Evolutionary conservation across 1,284 basidiomycete species (phyloP).

Genomic region (Malassezia caprae): DNA sequence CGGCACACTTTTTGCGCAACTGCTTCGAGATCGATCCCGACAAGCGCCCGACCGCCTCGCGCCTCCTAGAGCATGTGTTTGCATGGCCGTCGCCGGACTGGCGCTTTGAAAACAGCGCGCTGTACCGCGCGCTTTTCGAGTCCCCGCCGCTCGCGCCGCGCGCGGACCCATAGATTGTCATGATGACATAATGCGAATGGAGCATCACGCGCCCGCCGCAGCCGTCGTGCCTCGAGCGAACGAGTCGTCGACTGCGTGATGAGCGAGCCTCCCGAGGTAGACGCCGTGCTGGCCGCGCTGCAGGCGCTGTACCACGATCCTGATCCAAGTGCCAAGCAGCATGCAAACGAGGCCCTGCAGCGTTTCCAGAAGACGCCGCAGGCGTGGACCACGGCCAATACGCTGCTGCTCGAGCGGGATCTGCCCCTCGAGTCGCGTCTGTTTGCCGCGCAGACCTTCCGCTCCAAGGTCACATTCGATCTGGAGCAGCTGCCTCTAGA

Average conservation of each 20-base stretch:
- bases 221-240: not conserved
- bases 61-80: conserved; percentile 75
- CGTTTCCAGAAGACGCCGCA: conserved; percentile 58
- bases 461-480: conserved; percentile 93
- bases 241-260: not conserved
- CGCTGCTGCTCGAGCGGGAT: conserved; percentile 70
- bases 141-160: not conserved
- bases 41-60: conserved; percentile 70
- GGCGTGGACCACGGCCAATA: conserved; percentile 90
- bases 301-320: conserved; percentile 57
- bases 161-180: not conserved
- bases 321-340: conserved; percentile 69
- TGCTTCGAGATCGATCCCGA: conserved; percentile 87
- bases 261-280: conserved; percentile 21
- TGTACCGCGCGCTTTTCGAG: conserved; percentile 21
- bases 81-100: conserved; percentile 47
- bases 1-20: conserved; percentile 73
- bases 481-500: conserved; percentile 70
- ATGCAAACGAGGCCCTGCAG: conserved; percentile 50
- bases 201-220: not conserved
- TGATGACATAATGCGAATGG: not conserved
- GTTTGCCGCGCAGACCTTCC: conserved; percentile 93
- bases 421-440: conserved; percentile 71
- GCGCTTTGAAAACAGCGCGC: conserved; percentile 30
- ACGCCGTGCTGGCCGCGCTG: conserved; percentile 51